Evolutionary conservation across 257 asterid genomes (phyloP), one percentile per base, ranked within the genome.

Genomic region (Petunia axillaris): DNA sequence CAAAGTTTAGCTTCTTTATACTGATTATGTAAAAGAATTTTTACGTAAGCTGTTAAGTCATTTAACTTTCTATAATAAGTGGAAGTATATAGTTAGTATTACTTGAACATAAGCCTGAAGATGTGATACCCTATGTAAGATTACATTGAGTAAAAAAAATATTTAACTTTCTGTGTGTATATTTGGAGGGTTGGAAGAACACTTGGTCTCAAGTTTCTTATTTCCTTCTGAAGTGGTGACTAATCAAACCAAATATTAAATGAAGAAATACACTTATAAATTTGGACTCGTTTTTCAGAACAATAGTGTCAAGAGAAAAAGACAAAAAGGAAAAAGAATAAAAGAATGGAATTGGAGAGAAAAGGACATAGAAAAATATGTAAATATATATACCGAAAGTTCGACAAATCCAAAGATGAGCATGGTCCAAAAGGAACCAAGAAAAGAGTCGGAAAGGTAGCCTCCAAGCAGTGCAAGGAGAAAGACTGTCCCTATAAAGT

Each of bases 351-450:
- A 9, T 48, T 9, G 2, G 10, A 9, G 10, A 52, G 55, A 14
- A 52, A 64, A 2, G 2, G 48, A 39, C 4, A 39, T 59, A 2
- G 25, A 16, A 40, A 40, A 75, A 78, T 8, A 40, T 66, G 46
- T 54, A 46, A 46, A 66, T 16, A 14, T 2, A 67, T 40, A 2
- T 89, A 93, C 99, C 87, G 98, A 95, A 59, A 95, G 97, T 82
- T 95, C 99, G 15, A 95, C 74, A 64, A 92, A 90, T 83, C 87
- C 99, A 74, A 92, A 93, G 87, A 93, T 88, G 89, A 95, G 93
- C 82, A 89, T 90, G 80, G 98, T 93, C 99, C 97, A 92, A 82
- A 91, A 95, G 82, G 97, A 93, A 13, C 97, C 98, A 60, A 95
- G 99, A 85, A 87, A 88, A 66, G 98, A 92, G 77, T 95, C 98